A percentile compares a stretch with the other conserved stretches of the same genome.
These are phyloP conservation scores for Epichloe typhina DNA, from an alignment of 2,329 filamentous ascomycete species.

Conservation along the genomic window DNA sequence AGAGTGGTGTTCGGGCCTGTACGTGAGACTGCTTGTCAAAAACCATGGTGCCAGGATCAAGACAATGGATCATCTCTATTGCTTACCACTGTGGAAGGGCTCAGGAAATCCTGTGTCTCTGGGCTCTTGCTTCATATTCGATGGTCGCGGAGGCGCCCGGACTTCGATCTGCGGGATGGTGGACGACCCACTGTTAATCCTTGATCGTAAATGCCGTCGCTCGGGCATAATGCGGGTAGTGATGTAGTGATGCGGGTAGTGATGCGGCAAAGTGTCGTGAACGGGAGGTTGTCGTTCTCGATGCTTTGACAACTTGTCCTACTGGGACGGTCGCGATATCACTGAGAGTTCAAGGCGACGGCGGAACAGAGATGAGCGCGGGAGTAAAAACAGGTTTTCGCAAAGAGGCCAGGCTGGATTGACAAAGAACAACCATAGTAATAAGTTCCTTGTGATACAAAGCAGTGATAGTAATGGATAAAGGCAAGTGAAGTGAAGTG, in stretches of 20 bases:
- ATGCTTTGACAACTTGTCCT: neutral
- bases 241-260: neutral
- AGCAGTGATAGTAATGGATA: neutral
- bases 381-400: neutral
- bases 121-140: slow-evolving; percentile 13
- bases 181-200: slow-evolving; percentile 1
- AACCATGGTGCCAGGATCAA: neutral
- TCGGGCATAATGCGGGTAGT: slow-evolving; percentile 2
- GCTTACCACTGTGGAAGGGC: slow-evolving; percentile 33
- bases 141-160: slow-evolving; percentile 14
- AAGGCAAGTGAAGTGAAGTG: neutral
- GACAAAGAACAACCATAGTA: too few relatives aligned
- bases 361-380: neutral
- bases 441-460: neutral
- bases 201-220: neutral
- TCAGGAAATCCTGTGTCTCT: slow-evolving; percentile 40
- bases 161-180: slow-evolving; percentile 13
- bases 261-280: neutral
- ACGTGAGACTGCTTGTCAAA: neutral
- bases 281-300: neutral
- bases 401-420: neutral
- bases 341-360: neutral
- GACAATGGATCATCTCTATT: too few relatives aligned
- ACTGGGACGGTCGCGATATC: neutral
- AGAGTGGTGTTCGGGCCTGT: slow-evolving; percentile 45